A percentile compares a stretch with the other conserved stretches of the same genome.
phyloP scores from a whole-genome alignment of 2,329 filamentous ascomycete genomes.

The Trichoderma cornu-damae region DNA sequence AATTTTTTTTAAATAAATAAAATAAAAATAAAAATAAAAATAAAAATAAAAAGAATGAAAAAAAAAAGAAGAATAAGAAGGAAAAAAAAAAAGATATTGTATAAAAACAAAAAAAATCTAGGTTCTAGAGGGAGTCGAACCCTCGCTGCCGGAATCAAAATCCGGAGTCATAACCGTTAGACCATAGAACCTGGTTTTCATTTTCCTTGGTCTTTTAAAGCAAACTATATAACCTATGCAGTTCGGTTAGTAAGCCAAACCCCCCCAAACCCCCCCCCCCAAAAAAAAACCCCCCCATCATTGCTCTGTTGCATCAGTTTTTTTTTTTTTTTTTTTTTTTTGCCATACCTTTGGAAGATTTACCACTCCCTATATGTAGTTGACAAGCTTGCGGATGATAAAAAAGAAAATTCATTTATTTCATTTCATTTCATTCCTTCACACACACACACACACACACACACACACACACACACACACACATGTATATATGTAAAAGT shows the following conservation, averaged over 20 bases:
- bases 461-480: too few species aligned
- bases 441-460: too few species aligned
- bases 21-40: neutral
- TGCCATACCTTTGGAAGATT: too few species aligned
- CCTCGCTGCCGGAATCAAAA: slow-evolving; percentile 20
- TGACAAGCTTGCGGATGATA: neutral
- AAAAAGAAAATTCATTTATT: neutral
- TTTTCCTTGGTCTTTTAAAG: too few species aligned
- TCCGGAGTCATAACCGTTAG: slow-evolving; percentile 20
- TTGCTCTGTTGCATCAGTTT: too few species aligned
- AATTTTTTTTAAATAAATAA: neutral
- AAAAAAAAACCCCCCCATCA: too few species aligned
- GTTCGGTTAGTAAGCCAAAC: too few species aligned
- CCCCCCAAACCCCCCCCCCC: too few species aligned
- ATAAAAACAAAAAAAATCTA: too few species aligned
- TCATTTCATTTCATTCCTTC: too few species aligned
- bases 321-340: too few species aligned
- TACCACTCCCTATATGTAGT: neutral
- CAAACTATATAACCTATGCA: neutral
- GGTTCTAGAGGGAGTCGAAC: slow-evolving; percentile 20
- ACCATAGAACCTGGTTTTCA: slow-evolving; percentile 19
- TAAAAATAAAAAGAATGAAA: neutral
- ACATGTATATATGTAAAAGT: too few species aligned
- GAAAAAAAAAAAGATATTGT: neutral
- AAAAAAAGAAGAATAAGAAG: neutral